Percentiles rank a stretch among this genome's conserved stretches.
Conservation (phyloP, 1,284 basidiomycete genomes). For the Chalciporus sp. region DNA sequence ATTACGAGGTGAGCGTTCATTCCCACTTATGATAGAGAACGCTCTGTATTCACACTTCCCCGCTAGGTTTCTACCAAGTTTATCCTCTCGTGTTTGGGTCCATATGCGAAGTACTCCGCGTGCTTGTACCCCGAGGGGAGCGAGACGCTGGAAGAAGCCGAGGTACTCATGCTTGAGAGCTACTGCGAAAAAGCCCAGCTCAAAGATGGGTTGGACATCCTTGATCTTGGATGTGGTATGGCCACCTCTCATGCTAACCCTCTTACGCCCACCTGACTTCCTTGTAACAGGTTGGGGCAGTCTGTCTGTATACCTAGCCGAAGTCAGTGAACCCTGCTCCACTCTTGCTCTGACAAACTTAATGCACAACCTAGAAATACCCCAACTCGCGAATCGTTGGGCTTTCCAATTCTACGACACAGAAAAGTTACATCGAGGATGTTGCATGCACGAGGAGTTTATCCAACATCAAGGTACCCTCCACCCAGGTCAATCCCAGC, state of each 20-base stretch:
- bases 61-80: constrained; percentile 65
- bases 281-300: constrained; percentile 65
- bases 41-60: background rate
- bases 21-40: background rate
- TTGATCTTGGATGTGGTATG: constrained; percentile 75
- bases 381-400: constrained; percentile 67
- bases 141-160: constrained; percentile 70
- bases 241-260: background rate
- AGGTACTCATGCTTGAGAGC: constrained; percentile 68
- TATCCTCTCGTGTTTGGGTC: constrained; percentile 66
- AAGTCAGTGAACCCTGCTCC: constrained; percentile 41
- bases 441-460: constrained; percentile 56
- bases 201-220: constrained; percentile 63
- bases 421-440: constrained; percentile 69
- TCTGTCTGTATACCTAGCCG: constrained; percentile 67
- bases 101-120: constrained; percentile 70
- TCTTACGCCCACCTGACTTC: background rate
- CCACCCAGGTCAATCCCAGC: background rate
- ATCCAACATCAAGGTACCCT: constrained; percentile 45
- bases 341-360: background rate
- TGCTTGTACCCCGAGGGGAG: constrained; percentile 70
- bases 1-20: constrained; percentile 53
- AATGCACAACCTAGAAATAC: constrained; percentile 55
- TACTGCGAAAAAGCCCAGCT: constrained; percentile 74
- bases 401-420: constrained; percentile 73